phyloP scores from a whole-genome alignment of 768 basidiomycete genomes.

The Suillus variegatus region DNA sequence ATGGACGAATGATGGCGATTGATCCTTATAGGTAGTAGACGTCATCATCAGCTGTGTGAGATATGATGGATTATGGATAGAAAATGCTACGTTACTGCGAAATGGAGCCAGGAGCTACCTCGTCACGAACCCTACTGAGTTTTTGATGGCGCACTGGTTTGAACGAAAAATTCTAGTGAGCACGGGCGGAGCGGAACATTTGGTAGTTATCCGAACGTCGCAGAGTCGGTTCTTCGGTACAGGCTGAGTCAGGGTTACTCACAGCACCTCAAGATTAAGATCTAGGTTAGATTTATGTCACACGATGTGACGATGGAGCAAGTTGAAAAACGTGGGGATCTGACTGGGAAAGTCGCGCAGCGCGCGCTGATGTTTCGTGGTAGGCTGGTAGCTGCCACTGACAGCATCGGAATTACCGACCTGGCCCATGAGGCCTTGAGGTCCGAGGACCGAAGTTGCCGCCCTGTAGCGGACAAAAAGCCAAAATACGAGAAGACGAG shows the following conservation, averaged over 20 bases:
- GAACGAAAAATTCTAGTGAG: not conserved
- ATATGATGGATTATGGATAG: not conserved
- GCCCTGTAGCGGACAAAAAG: too few species aligned
- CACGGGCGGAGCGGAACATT: not conserved
- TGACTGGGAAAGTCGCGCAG: not conserved
- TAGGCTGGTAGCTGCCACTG: too few species aligned
- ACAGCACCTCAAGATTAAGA: not conserved
- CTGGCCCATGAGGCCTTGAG: too few species aligned
- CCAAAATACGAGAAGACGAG: too few species aligned
- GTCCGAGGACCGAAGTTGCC: too few species aligned
- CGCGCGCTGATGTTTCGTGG: too few species aligned
- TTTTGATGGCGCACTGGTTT: not conserved
- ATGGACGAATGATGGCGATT: too few species aligned
- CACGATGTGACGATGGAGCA: not conserved
- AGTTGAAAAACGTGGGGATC: not conserved
- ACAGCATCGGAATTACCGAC: too few species aligned
- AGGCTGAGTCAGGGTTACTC: not conserved
- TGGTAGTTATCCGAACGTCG: not conserved
- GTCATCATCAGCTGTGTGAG: not conserved
- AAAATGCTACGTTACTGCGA: not conserved
- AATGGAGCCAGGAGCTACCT: not conserved
- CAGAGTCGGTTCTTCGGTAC: not conserved
- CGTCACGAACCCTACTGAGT: not conserved
- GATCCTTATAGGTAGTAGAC: not conserved
- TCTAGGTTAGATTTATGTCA: not conserved